phyloP scores from a whole-genome alignment of 164 flowering plant genomes.

The Aristolochia fimbriata region DNA sequence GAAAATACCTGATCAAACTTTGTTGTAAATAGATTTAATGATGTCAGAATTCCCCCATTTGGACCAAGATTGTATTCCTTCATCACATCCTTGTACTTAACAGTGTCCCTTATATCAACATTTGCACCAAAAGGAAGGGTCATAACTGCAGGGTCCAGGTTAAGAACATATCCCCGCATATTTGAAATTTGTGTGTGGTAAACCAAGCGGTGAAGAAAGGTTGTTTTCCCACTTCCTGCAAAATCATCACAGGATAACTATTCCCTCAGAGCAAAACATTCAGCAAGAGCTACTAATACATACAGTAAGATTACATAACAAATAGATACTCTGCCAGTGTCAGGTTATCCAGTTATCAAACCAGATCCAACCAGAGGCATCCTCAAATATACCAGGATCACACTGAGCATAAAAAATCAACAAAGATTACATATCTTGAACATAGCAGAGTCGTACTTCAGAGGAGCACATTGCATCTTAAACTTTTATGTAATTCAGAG shows the following conservation, averaged over 20 bases:
- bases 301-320: too few relatives aligned
- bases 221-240: conserved; percentile 92
- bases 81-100: conserved; percentile 91
- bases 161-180: conserved; percentile 70
- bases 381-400: too few relatives aligned
- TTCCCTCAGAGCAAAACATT: background rate
- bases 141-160: conserved; percentile 90
- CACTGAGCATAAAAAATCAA: too few relatives aligned
- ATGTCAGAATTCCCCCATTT: conserved; percentile 89
- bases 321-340: too few relatives aligned
- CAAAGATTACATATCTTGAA: too few relatives aligned
- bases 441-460: too few relatives aligned
- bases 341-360: too few relatives aligned
- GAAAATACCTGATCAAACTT: conserved; percentile 83
- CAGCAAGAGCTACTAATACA: background rate
- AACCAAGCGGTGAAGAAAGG: conserved; percentile 73
- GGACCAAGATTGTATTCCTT: conserved; percentile 94
- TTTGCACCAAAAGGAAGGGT: conserved; percentile 88
- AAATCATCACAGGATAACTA: background rate
- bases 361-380: too few relatives aligned
- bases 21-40: conserved; percentile 84
- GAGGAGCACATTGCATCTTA: too few relatives aligned
- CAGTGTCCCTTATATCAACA: conserved; percentile 90
- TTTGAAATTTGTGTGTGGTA: conserved; percentile 66
- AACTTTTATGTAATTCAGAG: too few relatives aligned